Evolutionary conservation across 2,329 filamentous ascomycete genomes (phyloP), one percentile per base, ranked within the genome.

Genomic region (Aureobasidium uvarum): DNA sequence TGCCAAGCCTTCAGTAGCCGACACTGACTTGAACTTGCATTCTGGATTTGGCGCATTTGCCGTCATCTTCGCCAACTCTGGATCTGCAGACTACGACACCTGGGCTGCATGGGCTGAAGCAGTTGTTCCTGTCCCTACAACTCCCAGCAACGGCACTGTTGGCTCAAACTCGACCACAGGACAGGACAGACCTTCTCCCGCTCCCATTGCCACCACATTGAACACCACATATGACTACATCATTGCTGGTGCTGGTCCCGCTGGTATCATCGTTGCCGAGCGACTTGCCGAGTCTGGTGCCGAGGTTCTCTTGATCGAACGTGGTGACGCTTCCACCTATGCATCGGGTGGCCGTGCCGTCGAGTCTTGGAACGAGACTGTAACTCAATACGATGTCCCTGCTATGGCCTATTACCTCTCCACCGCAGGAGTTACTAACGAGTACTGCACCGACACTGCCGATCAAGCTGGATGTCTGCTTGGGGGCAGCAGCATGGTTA

Each of bases 401-500:
- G 75, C 72, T 13, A 71, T 75, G 62, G 72, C 69, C 10, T 76
- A 76, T 68, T 74, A 75, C 63, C 74, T 74, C 14, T 72, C 70
- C 48, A 66, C 52, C 72, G 71, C 59, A 1, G 23, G 28, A 43
- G 25, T 43, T 43, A 63, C 63, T 43, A 51, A 58, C 48, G 60
- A 64, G 45, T 48, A 60, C 31, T 71, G 70, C 43, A 72, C 72
- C 18, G 71, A 74, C 70, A 76, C 75, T 39, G 63, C 63, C 16
- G 52, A 56, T 16, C 20, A 39, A 28, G 63, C 63, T 31, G 83
- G 79, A 33, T 85, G 83, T 70, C 80, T 81, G 0, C 75, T 84
- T 16, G 82, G 83, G 5, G 83, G 83, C 10, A 80, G 78, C 65
- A 82, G 79, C 54, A 81, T 83, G 11, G 82, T 85, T 72, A 85